These are phyloP conservation scores for Argentina anserina DNA, from an alignment of 306 rosid genomes.

Conservation along the genomic window DNA sequence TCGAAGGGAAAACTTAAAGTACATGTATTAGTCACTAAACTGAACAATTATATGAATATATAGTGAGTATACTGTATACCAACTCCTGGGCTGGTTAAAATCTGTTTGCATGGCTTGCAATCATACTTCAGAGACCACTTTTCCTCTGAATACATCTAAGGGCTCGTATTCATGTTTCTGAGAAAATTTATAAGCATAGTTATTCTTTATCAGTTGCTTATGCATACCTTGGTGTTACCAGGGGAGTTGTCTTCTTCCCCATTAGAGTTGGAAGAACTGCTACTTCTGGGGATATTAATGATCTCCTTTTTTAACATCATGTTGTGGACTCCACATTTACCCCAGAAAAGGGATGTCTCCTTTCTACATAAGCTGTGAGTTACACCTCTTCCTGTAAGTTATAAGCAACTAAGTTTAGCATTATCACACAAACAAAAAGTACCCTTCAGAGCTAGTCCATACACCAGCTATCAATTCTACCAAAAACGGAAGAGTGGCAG, in stretches of 20 bases:
- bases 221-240: constrained; percentile 57
- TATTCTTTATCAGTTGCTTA: constrained; percentile 2
- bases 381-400: constrained; percentile 35
- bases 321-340: constrained; percentile 21
- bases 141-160: no score
- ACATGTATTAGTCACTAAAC: neutral
- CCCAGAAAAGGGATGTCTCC: constrained; percentile 28
- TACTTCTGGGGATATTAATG: constrained; percentile 34
- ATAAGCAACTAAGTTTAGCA: neutral
- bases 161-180: no score
- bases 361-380: constrained; percentile 37
- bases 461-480: neutral
- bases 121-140: neutral
- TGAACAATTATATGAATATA: neutral
- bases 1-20: neutral
- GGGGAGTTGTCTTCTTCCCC: constrained; percentile 42
- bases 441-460: no score
- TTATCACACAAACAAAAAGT: constrained; percentile 13
- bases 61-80: neutral
- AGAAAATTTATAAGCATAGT: no score
- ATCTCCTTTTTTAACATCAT: constrained; percentile 24
- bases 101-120: no score
- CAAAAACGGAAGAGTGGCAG: no score
- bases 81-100: neutral
- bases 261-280: constrained; percentile 56